phyloP scores from a whole-genome alignment of 2,329 filamentous ascomycete genomes.

The Pseudogymnoascus sp. region DNA sequence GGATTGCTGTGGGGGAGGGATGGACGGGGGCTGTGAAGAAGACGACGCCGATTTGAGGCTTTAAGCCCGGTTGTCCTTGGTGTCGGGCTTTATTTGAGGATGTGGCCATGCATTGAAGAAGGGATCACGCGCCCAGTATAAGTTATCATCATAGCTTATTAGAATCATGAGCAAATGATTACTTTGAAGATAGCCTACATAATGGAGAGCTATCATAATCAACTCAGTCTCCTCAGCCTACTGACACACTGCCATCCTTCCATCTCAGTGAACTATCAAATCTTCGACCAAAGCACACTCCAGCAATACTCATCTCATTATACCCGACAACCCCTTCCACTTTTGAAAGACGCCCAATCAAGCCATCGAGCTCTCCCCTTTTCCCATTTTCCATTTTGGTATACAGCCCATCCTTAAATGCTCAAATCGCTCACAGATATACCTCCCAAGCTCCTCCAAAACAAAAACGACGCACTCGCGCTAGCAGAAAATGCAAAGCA shows the following conservation, averaged over 20 bases:
- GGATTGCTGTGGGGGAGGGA: constrained; percentile 25
- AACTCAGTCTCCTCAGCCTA: background rate
- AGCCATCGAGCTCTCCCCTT: background rate
- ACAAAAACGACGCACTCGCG: background rate
- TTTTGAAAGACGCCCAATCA: background rate
- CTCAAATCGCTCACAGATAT: background rate
- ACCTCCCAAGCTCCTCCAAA: background rate
- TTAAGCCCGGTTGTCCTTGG: background rate
- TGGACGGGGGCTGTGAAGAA: background rate
- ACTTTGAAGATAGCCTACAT: background rate
- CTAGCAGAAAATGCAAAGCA: background rate
- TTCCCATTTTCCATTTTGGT: background rate
- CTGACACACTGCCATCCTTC: background rate
- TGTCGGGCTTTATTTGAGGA: background rate
- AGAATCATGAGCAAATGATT: background rate
- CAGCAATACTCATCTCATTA: background rate
- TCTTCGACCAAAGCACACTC: background rate
- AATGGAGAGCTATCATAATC: background rate
- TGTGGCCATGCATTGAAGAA: background rate
- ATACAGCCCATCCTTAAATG: background rate
- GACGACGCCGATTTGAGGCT: background rate
- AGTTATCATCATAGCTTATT: background rate
- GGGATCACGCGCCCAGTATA: background rate
- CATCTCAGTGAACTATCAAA: background rate
- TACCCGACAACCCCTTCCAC: background rate